Conservation (phyloP, 2,329 filamentous ascomycete species). For the Periconia macrospinosa region DNA sequence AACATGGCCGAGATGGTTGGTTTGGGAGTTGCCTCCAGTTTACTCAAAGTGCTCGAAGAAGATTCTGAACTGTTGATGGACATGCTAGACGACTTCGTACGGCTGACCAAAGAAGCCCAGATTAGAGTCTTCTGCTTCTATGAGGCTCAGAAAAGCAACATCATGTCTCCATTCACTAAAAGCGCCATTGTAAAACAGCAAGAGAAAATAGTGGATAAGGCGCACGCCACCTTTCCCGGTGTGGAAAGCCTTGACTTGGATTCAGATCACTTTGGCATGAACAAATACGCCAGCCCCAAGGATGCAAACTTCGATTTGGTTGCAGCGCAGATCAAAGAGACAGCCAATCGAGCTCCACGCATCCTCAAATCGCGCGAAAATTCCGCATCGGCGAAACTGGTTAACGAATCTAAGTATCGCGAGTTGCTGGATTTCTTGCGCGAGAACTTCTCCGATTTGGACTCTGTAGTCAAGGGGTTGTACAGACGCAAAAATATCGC, state of each 20-base stretch:
- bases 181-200: constrained; percentile 15
- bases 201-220: constrained; percentile 32
- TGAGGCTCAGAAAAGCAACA: constrained; percentile 21
- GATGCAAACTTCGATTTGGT: constrained; percentile 31
- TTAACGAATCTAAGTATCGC: constrained; percentile 18
- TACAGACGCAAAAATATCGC: constrained; percentile 1
- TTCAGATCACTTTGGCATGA: constrained; percentile 33
- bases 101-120: constrained; percentile 16
- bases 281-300: constrained; percentile 31
- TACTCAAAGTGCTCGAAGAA: constrained; percentile 22
- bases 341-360: constrained; percentile 17
- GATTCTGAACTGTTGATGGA: constrained; percentile 15
- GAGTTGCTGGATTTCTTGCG: constrained; percentile 19
- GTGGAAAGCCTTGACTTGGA: constrained; percentile 23
- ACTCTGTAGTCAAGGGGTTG: constrained; percentile 14
- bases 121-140: constrained; percentile 26
- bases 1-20: constrained; percentile 19
- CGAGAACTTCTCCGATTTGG: constrained; percentile 21
- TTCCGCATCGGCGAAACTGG: constrained; percentile 16
- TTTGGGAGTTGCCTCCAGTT: constrained; percentile 13
- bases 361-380: constrained; percentile 26
- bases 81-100: constrained; percentile 20
- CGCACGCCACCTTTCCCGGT: constrained; percentile 26
- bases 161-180: constrained; percentile 15
- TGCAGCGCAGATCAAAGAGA: constrained; percentile 24